Base-by-base conservation (phyloP, 257 asterid genomes). In the Primulina huaijiensis region DNA sequence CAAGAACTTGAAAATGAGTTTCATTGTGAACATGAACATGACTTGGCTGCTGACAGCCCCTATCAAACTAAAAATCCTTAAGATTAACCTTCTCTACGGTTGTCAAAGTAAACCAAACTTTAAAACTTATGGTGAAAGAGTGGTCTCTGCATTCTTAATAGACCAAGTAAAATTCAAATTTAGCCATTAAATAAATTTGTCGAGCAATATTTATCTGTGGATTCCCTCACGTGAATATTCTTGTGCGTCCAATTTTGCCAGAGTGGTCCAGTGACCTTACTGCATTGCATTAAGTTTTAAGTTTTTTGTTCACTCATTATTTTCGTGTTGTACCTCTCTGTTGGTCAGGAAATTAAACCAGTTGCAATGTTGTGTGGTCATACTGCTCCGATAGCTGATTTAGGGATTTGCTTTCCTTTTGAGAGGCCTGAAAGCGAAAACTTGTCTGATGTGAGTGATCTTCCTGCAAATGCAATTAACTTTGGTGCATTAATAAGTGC, bases 361-460 rank as follows among this genome's bases (percentile, higher is more conserved):
- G 80, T 89, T 75, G 95, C 99, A 0, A 77, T 93, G 92, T 80
- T 93, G 76, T 93, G 97, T 74, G 99, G 99, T 62, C 99, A 93
- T 81, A 81, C 90, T 70, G 84, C 96, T 52, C 77, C 96, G 3
- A 82, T 93, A 66, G 87, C 89, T 9, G 97, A 89, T 82, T 82
- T 93, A 56, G 96, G 78, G 69, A 82, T 89, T 56, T 93, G 97
- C 81, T 82, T 74, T 80, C 96, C 97, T 21, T 72, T 80, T 56
- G 85, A 88, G 79, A 83, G 77, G 71, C 77, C 90, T 40, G 95
- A 78, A 65, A 79, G 80, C 74, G 85, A 79, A 62, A 80, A 75
- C 38, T 70, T 67, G 68, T 64, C 71, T 70, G 76, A 83, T 59
- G 62, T 77, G 8, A 82, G 74, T 78, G 77, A 70, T 75, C 69